Evolutionary conservation across 805 yeast species (phyloP).

Genomic region (Kluyveromyces siamensis): DNA sequence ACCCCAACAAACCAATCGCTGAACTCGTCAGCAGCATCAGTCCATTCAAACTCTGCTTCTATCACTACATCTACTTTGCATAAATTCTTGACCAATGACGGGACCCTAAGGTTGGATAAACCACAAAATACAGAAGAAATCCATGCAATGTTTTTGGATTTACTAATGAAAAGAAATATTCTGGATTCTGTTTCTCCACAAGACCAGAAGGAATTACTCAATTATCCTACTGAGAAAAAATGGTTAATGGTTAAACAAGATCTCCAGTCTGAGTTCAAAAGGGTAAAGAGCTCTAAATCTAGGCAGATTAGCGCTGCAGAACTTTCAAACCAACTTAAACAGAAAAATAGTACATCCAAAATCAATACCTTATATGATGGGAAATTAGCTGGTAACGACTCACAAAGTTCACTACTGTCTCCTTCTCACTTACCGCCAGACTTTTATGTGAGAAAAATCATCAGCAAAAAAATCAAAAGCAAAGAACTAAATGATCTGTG

Average conservation of each 20-base stretch:
- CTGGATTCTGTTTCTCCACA: slow-evolving; percentile 58
- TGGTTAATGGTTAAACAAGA: slow-evolving; percentile 91
- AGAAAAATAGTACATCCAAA: slow-evolving; percentile 3
- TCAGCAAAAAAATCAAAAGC: slow-evolving; percentile 58
- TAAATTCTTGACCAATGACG: slow-evolving; percentile 24
- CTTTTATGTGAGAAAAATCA: slow-evolving; percentile 63
- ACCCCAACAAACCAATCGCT: slow-evolving; percentile 20
- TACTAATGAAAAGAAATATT: slow-evolving; percentile 72
- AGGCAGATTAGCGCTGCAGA: slow-evolving; percentile 5
- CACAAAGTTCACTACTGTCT: slow-evolving; percentile 15
- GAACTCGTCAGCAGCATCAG: slow-evolving; percentile 16
- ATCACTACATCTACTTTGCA: slow-evolving; percentile 13
- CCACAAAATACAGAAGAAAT: slow-evolving; percentile 61
- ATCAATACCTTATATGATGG: slow-evolving; percentile 2
- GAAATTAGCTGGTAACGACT: slow-evolving; percentile 11
- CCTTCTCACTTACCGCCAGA: slow-evolving; percentile 47
- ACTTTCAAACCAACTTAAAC: background rate
- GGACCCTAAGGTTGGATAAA: slow-evolving; percentile 40
- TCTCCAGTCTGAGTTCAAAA: slow-evolving; percentile 64
- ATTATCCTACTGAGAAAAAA: slow-evolving; percentile 68
- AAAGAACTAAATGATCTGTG: slow-evolving; percentile 74
- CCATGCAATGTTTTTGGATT: slow-evolving; percentile 64
- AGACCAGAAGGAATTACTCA: slow-evolving; percentile 69
- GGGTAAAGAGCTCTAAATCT: slow-evolving; percentile 32
- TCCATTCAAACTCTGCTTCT: slow-evolving; percentile 18